Evolutionary conservation across 805 yeast genomes (phyloP).

Genomic region (Starmerella ratchasimensis): DNA sequence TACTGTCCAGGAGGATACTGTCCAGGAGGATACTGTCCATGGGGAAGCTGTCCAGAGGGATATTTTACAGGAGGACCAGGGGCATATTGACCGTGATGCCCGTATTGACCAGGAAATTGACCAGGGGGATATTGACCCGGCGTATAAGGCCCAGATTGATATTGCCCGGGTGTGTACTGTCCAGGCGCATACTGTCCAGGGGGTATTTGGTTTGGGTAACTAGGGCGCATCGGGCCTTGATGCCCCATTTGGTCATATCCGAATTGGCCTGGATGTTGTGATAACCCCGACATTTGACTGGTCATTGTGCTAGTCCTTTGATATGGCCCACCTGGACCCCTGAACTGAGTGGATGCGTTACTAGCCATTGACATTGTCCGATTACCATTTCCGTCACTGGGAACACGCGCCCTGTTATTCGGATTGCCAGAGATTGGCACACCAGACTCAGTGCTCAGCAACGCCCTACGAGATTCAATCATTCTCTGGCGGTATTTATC

Average conservation of each 20-base stretch:
- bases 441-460: conserved; percentile 17
- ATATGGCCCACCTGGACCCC: neutral
- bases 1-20: neutral
- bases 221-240: too few species aligned
- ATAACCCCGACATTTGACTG: conserved; percentile 1
- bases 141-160: neutral
- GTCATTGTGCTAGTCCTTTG: conserved; percentile 3
- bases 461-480: conserved; percentile 20
- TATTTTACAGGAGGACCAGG: neutral
- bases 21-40: neutral
- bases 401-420: neutral
- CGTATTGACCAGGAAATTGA: neutral
- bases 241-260: too few species aligned
- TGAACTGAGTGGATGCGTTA: neutral
- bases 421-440: conserved; percentile 15
- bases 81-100: neutral
- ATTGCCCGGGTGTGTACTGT: conserved; percentile 1
- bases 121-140: conserved; percentile 3
- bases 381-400: too few species aligned
- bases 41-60: neutral
- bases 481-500: conserved; percentile 22
- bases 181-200: neutral
- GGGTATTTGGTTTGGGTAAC: too few species aligned
- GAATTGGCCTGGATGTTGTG: too few species aligned
- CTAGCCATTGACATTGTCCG: conserved; percentile 16